Percentiles rank a stretch among this genome's conserved stretches.
Conservation (phyloP, 257 asterid species). For the Knoxia roxburghii region DNA sequence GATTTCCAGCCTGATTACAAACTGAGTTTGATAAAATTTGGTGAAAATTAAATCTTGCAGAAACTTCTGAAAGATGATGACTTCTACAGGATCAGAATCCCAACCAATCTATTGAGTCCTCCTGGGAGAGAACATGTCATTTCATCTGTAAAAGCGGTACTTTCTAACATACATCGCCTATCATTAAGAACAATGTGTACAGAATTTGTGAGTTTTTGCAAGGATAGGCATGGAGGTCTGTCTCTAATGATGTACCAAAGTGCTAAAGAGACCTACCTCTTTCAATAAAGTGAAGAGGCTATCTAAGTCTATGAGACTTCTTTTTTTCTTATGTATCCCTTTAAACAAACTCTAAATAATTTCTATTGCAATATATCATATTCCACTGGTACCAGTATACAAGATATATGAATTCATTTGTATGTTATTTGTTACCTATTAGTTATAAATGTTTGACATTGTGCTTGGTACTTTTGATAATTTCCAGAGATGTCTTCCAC, state of each 20-base stretch:
- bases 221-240: no score
- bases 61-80: constrained; percentile 81
- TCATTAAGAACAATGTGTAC: not conserved
- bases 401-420: not conserved
- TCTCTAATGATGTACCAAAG: no score
- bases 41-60: constrained; percentile 36
- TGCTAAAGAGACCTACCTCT: no score
- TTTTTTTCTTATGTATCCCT: not conserved
- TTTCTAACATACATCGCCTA: constrained; percentile 15
- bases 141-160: constrained; percentile 89
- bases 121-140: constrained; percentile 70
- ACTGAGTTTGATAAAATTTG: not conserved
- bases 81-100: constrained; percentile 77
- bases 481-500: constrained; percentile 86
- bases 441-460: not conserved
- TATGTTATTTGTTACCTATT: not conserved
- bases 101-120: constrained; percentile 63
- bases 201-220: not conserved
- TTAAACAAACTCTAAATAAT: not conserved
- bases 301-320: not conserved
- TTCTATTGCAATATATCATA: not conserved
- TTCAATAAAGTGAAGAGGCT: not conserved
- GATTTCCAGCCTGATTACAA: not conserved
- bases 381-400: not conserved
- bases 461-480: constrained; percentile 13